These are phyloP conservation scores for Eustoma russellianum DNA, from an alignment of 257 asterid genomes.

Conservation along the genomic window DNA sequence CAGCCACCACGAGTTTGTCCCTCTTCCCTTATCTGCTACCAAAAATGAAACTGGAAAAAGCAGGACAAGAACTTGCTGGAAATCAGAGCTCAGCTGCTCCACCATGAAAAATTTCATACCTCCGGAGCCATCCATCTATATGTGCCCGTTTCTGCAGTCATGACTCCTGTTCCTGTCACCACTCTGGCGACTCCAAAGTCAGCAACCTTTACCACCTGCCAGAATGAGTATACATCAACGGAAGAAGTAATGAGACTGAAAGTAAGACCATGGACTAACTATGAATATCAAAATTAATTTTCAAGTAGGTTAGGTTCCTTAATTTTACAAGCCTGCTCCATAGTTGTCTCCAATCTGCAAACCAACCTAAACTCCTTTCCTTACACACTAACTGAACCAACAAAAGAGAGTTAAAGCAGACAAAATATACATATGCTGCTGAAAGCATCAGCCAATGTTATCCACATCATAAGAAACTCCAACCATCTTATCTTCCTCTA, in stretches of 20 bases:
- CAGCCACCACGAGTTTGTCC: background rate
- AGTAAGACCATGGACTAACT: background rate
- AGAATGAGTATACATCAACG: no score
- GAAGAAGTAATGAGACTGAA: background rate
- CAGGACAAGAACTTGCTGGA: background rate
- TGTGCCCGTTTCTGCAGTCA: conserved; percentile 99
- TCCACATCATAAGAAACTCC: no score
- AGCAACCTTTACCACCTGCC: conserved; percentile 90
- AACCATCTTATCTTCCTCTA: no score
- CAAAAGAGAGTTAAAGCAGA: no score
- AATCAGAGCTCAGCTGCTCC: background rate
- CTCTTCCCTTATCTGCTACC: background rate
- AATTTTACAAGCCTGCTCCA: no score
- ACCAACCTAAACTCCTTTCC: no score
- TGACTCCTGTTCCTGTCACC: conserved; percentile 77
- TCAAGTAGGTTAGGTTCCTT: no score
- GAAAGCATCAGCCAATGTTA: no score
- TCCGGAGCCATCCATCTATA: conserved; percentile 99
- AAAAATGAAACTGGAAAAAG: background rate
- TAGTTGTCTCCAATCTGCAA: no score
- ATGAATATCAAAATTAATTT: background rate
- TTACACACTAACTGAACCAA: no score
- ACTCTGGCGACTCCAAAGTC: conserved; percentile 98
- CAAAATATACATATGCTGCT: no score
- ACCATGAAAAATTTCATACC: conserved; percentile 31